A percentile compares a stretch with the other conserved stretches of the same genome.
These are phyloP conservation scores for Periconia sp. DNA, from an alignment of 2,329 filamentous ascomycete genomes.

Conservation along the genomic window DNA sequence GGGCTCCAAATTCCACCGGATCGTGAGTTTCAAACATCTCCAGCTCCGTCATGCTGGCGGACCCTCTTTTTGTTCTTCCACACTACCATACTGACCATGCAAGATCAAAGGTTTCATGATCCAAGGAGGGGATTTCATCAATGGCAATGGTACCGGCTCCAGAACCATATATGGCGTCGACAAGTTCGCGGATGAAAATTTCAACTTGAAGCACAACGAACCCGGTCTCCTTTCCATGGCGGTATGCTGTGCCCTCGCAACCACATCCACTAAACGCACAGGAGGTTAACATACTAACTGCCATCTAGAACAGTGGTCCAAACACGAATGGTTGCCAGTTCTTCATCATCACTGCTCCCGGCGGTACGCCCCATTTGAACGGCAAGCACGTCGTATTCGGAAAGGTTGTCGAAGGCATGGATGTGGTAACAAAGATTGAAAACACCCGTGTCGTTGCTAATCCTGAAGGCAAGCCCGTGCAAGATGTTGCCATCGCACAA, in stretches of 20 bases:
- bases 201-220: slow-evolving; percentile 73
- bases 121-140: slow-evolving; percentile 93
- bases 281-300: slow-evolving; percentile 4
- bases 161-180: slow-evolving; percentile 84
- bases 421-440: slow-evolving; percentile 86
- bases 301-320: slow-evolving; percentile 75
- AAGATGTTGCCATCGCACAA: slow-evolving; percentile 81
- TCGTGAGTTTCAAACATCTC: slow-evolving; percentile 3
- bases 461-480: slow-evolving; percentile 75
- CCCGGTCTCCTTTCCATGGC: slow-evolving; percentile 91
- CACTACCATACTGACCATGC: slow-evolving; percentile 9
- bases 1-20: slow-evolving; percentile 53
- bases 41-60: neutral
- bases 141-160: slow-evolving; percentile 88
- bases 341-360: slow-evolving; percentile 82
- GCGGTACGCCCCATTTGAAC: slow-evolving; percentile 59
- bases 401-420: slow-evolving; percentile 80
- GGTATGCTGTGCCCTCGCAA: slow-evolving; percentile 53
- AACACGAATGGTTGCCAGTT: slow-evolving; percentile 96
- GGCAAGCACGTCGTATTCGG: slow-evolving; percentile 55
- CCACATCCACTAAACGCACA: neutral
- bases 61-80: neutral
- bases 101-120: slow-evolving; percentile 97
- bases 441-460: slow-evolving; percentile 68
- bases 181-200: slow-evolving; percentile 89